Base-by-base conservation (phyloP, 2,329 filamentous ascomycete species). In the Alternaria sp. region DNA sequence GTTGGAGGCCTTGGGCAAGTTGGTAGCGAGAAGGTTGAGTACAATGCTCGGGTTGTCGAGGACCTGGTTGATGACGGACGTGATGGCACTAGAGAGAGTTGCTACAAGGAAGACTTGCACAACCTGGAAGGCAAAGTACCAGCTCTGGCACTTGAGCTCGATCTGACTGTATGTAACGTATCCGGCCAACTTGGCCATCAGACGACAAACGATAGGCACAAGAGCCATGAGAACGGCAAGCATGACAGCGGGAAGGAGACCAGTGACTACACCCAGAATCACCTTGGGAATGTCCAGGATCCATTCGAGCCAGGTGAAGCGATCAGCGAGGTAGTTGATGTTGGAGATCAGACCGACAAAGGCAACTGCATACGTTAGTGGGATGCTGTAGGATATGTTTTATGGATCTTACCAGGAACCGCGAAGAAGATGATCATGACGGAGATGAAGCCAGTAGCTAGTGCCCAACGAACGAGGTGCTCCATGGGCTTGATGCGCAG, bases 31-130 rank as follows among this genome's bases (percentile, higher is more conserved):
- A 32, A 96, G 80, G 0, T 75, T 81, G 0, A 92, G 87, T 11
- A 87, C 87, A 0, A 78, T 79, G 2, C 80, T 75, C 0, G 93
- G 93, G 3, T 92, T 67, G 0, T 88, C 18, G 20, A 89, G 81
- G 41, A 96, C 88, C 8, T 87, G 64, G 34, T 72, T 64, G 39
- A 78, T 73, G 20, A 76, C 75, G 12, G 89, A 85, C 1, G 92
- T 88, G 4, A 93, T 93, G 0, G 93, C 89, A 20, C 92, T 93
- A 5, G 91, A 86, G 38, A 97, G 69, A 0, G 94, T 97, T 0
- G 92, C 89, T 52, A 98, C 88, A 59, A 98, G 82, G 82, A 98
- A 98, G 39, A 97, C 92, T 76, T 98, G 94, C n/a, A 98, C 86
- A 42, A 98, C 88, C 78, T 95, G 92, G 83, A 96, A 96, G 46